Conservation (phyloP, 2,329 filamentous ascomycete species). For the Penicillium oxalicum region DNA sequence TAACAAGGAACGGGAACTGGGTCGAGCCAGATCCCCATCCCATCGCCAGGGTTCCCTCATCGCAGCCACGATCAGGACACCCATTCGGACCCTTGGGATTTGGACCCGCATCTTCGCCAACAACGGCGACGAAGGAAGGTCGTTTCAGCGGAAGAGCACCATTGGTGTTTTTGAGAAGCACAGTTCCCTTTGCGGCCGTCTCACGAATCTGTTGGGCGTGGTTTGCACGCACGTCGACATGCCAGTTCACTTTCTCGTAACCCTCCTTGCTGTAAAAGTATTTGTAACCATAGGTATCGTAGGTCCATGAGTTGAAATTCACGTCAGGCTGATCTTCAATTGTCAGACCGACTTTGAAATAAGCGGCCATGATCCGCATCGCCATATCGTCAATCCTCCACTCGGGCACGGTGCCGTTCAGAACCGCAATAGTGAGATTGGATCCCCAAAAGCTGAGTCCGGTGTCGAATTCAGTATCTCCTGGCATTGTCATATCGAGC, state of each 20-base stretch:
- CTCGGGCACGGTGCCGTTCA: conserved; percentile 39
- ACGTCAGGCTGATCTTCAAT: conserved; percentile 33
- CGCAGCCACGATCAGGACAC: conserved; percentile 7
- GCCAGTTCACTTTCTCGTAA: conserved; percentile 7
- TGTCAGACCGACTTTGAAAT: conserved; percentile 39
- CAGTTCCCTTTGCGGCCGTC: conserved; percentile 68
- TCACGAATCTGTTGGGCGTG: conserved; percentile 67
- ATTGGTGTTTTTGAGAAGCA: conserved; percentile 55
- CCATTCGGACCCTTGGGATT: conserved; percentile 16
- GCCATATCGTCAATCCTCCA: conserved; percentile 44
- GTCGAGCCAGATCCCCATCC: conserved; percentile 6
- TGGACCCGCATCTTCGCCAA: conserved; percentile 45
- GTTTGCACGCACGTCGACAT: conserved; percentile 57
- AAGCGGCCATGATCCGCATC: conserved; percentile 42
- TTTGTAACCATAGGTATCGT: conserved; percentile 6
- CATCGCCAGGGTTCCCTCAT: conserved; percentile 5
- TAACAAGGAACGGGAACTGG: conserved; percentile 17
- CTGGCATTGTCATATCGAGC: conserved; percentile 30
- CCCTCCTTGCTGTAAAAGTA: conserved; percentile 5
- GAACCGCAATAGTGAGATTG: conserved; percentile 9
- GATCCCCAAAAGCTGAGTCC: conserved; percentile 24
- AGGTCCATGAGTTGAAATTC: conserved; percentile 24
- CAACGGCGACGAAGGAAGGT: conserved; percentile 42
- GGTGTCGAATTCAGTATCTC: conserved; percentile 24
- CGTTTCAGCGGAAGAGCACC: conserved; percentile 44